Evolutionary conservation across 495 filamentous ascomycete genomes (phyloP).

Genomic region (Lasiosphaeria miniovina): DNA sequence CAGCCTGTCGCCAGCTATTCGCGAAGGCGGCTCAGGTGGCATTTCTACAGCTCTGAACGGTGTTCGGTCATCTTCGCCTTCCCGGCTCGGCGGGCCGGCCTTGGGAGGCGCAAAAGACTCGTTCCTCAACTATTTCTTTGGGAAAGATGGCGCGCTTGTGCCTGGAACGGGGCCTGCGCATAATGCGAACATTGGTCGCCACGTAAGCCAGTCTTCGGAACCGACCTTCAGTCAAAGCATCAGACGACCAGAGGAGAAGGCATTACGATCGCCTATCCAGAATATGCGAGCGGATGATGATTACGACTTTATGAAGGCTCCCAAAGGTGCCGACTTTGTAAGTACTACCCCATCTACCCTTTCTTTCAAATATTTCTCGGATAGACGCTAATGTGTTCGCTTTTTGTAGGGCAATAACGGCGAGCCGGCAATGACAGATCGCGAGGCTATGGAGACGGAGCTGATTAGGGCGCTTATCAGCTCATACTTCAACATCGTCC

Average conservation of each 20-base stretch:
- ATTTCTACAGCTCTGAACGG: slow-evolving; percentile 69
- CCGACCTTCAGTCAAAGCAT: slow-evolving; percentile 81
- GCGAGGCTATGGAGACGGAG: slow-evolving; percentile 95
- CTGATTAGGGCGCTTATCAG: slow-evolving; percentile 93
- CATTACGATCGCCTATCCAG: slow-evolving; percentile 39
- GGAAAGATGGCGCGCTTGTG: slow-evolving; percentile 73
- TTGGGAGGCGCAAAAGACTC: slow-evolving; percentile 65
- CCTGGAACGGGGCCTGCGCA: slow-evolving; percentile 33
- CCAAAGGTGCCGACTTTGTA: slow-evolving; percentile 50
- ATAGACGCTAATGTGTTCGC: slow-evolving; percentile 25
- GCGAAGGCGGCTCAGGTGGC: slow-evolving; percentile 56
- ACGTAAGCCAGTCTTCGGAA: slow-evolving; percentile 71
- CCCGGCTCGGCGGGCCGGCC: slow-evolving; percentile 51
- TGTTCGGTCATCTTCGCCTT: slow-evolving; percentile 58
- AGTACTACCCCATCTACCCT: slow-evolving; percentile 30
- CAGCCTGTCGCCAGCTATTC: slow-evolving; percentile 79
- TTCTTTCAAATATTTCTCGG: neutral
- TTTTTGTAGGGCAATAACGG: slow-evolving; percentile 41
- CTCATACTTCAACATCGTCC: slow-evolving; percentile 97
- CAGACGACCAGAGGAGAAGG: slow-evolving; percentile 66
- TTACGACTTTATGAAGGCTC: slow-evolving; percentile 28
- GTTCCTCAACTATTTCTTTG: slow-evolving; percentile 98
- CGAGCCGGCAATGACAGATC: slow-evolving; percentile 86
- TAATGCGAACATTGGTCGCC: slow-evolving; percentile 51
- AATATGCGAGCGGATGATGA: slow-evolving; percentile 34